These are phyloP conservation scores for Ophiocordyceps polyrhachis-furcata DNA, from an alignment of 2,329 filamentous ascomycete genomes.

Conservation along the genomic window DNA sequence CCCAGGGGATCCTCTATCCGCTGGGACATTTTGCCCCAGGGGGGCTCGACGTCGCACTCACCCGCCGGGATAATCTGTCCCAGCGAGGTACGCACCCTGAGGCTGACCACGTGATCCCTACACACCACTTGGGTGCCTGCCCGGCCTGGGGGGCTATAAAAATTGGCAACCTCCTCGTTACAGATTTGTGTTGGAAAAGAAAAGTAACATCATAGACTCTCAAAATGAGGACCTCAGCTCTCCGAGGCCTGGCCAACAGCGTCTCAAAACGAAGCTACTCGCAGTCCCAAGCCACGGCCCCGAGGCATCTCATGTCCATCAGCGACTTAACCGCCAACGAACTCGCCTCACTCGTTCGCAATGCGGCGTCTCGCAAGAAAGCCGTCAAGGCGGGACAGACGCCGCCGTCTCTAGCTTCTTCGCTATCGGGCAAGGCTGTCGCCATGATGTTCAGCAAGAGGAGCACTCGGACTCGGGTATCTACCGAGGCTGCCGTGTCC, in stretches of 20 bases:
- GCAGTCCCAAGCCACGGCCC: slow-evolving; percentile 18
- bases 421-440: slow-evolving; percentile 59
- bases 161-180: no score
- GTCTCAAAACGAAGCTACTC: slow-evolving; percentile 24
- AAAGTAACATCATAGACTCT: no score
- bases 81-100: no score
- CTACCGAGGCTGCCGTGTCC: slow-evolving; percentile 79
- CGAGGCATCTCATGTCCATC: slow-evolving; percentile 84
- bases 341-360: slow-evolving; percentile 63
- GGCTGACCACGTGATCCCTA: no score
- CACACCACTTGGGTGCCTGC: no score
- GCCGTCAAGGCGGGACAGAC: slow-evolving; percentile 47
- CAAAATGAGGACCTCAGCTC: slow-evolving; percentile 1
- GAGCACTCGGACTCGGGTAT: slow-evolving; percentile 82
- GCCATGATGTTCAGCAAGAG: slow-evolving; percentile 97
- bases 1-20: no score
- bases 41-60: no score
- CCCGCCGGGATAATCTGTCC: no score
- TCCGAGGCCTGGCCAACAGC: slow-evolving; percentile 15
- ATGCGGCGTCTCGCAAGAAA: slow-evolving; percentile 60
- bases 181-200: no score
- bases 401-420: slow-evolving; percentile 37
- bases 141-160: no score
- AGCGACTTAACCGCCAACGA: slow-evolving; percentile 66
- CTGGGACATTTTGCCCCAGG: no score